Conservation (phyloP, 2,329 filamentous ascomycete genomes). For the Herpotrichia juniperi region DNA sequence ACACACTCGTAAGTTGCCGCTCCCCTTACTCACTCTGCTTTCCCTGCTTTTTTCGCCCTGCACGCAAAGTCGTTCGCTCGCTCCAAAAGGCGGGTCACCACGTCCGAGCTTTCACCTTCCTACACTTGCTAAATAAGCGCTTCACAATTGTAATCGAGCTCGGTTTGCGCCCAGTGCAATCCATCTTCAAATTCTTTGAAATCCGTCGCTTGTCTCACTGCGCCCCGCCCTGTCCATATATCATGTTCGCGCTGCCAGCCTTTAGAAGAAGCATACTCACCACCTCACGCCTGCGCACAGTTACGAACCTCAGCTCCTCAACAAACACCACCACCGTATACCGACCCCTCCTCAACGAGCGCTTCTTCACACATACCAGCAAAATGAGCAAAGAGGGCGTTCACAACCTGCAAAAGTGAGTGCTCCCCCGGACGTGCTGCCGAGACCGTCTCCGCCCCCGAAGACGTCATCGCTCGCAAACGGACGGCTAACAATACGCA, state of each 20-base stretch:
- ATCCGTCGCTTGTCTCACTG: conserved; percentile 33
- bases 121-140: conserved; percentile 23
- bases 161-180: conserved; percentile 35
- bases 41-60: conserved; percentile 5
- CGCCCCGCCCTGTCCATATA: conserved; percentile 35
- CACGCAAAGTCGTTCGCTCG: too few relatives aligned
- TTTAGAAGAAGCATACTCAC: conserved; percentile 52
- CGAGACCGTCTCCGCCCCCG: not conserved
- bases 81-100: too few relatives aligned
- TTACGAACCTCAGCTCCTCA: conserved; percentile 24
- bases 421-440: conserved; percentile 13
- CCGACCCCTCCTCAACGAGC: conserved; percentile 39
- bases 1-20: conserved; percentile 33
- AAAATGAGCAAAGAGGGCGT: conserved; percentile 55
- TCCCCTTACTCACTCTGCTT: conserved; percentile 9
- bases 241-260: conserved; percentile 47
- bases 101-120: too few relatives aligned
- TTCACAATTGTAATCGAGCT: conserved; percentile 35
- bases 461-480: conserved; percentile 14
- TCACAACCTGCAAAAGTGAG: conserved; percentile 56
- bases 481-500: conserved; percentile 37
- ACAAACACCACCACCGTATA: conserved; percentile 28
- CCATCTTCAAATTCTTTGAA: conserved; percentile 43
- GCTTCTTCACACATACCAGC: conserved; percentile 50
- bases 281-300: conserved; percentile 44